Percentiles rank a stretch among this genome's conserved stretches.
Conservation (phyloP, 768 basidiomycete genomes). For the Erythrobasidium yunnanense region DNA sequence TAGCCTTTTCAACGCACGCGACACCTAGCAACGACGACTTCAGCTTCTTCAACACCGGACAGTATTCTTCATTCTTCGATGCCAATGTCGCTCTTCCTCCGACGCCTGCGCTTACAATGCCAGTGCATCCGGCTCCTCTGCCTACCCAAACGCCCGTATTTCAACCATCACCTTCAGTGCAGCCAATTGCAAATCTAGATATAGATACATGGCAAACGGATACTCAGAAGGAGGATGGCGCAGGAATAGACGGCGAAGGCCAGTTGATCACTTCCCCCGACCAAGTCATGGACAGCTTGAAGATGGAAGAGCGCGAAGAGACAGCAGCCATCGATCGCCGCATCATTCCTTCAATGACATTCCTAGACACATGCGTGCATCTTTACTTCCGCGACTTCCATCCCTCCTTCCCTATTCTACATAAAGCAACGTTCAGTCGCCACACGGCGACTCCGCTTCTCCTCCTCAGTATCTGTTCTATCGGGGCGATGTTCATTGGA, state of each 20-base stretch:
- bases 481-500: constrained; percentile 8
- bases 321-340: too few relatives aligned
- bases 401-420: constrained; percentile 3
- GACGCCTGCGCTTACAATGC: too few relatives aligned
- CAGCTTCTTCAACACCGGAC: too few relatives aligned
- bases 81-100: too few relatives aligned
- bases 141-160: too few relatives aligned
- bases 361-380: constrained; percentile 5
- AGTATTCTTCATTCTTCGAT: too few relatives aligned
- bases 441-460: not conserved
- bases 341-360: constrained; percentile 10
- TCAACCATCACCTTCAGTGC: constrained; percentile 3
- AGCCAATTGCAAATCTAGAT: not conserved
- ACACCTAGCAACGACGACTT: too few relatives aligned
- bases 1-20: too few relatives aligned
- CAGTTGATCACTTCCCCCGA: too few relatives aligned
- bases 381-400: constrained; percentile 12
- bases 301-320: constrained; percentile 4
- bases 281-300: not conserved
- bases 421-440: constrained; percentile 5
- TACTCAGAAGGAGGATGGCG: not conserved
- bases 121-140: too few relatives aligned
- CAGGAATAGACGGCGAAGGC: not conserved
- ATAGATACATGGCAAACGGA: not conserved
- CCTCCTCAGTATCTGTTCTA: constrained; percentile 6